Base-by-base conservation (phyloP, 495 filamentous ascomycete species). In the Aspergillus conjunctus region DNA sequence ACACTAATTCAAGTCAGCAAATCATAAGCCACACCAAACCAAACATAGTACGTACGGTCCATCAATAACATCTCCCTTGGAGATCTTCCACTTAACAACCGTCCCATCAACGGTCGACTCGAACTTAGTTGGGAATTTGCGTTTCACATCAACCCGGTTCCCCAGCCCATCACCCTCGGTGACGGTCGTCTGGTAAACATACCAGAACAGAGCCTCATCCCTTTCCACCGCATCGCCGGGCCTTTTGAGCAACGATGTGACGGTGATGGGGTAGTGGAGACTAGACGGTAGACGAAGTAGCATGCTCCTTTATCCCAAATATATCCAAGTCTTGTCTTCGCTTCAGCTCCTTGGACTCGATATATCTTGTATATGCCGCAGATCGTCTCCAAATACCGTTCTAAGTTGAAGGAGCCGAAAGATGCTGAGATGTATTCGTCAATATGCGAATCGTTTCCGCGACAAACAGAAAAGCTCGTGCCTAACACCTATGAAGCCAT, bases 241-340 rank as follows among this genome's bases (percentile, higher is more conserved):
- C 66, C 81, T 71, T 74, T 92, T 92, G 33, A 92, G 85, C 62
- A 98, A 81, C 73, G 90, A 87, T 66, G 86, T 91, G 74, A 99
- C 88, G 67, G 91, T 97, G 79, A 98, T 93, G 61, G 94, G 94
- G 75, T 97, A 99, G 73, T 90, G 90, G 52, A 98, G 83, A 63
- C 77, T 76, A 51, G 71, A 56, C 56, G 81, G 80, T 63, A 84
- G 67, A 67, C 76, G 78, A 65, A 83, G 72, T 69, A 81, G 78
- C 81, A 83, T 83, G 56, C 64, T 73, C 65, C 64, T 60, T 17
- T 52, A 50, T 31, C 20, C 26, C 45, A 46, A 31, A 41, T 54
- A 30, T 11, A n/a, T 51, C n/a, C 5, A 26, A 26, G 26, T 2
- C 26, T 26, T 26, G 26, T 26, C 26, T 26, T 26, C 26, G 26